These are phyloP conservation scores for Darksidea phi DNA, from an alignment of 495 filamentous ascomycete genomes.

Conservation along the genomic window DNA sequence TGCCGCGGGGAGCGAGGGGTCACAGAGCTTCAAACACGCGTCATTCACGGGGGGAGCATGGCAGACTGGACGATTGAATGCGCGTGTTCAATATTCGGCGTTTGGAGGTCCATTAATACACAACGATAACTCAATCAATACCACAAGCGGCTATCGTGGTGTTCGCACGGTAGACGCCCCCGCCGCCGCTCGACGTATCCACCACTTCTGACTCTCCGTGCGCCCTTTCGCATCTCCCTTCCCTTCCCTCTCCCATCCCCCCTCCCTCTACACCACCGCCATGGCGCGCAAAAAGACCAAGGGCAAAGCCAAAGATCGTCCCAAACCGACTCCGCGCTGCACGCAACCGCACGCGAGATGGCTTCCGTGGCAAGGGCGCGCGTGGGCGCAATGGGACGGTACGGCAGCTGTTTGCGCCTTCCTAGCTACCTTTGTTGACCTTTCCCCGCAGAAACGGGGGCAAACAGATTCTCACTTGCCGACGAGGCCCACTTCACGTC, in stretches of 20 bases:
- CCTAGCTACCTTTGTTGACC: background rate
- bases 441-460: background rate
- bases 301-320: background rate
- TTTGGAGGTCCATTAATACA: background rate
- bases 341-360: background rate
- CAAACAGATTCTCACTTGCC: constrained; percentile 56
- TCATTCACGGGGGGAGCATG: too few species aligned
- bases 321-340: background rate
- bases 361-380: background rate
- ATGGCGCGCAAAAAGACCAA: background rate
- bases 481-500: constrained; percentile 79
- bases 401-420: background rate
- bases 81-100: background rate
- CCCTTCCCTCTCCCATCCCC: too few species aligned
- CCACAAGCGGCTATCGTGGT: constrained; percentile 5
- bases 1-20: background rate
- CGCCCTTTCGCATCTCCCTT: too few species aligned
- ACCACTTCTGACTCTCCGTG: too few species aligned
- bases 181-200: too few species aligned
- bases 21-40: background rate
- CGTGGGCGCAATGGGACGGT: background rate
- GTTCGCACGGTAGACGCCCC: background rate
- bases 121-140: constrained; percentile 4
- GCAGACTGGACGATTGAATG: too few species aligned
- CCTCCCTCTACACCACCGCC: background rate